phyloP scores from a whole-genome alignment of 140 eudicot genomes.

The Senecio squalidus region DNA sequence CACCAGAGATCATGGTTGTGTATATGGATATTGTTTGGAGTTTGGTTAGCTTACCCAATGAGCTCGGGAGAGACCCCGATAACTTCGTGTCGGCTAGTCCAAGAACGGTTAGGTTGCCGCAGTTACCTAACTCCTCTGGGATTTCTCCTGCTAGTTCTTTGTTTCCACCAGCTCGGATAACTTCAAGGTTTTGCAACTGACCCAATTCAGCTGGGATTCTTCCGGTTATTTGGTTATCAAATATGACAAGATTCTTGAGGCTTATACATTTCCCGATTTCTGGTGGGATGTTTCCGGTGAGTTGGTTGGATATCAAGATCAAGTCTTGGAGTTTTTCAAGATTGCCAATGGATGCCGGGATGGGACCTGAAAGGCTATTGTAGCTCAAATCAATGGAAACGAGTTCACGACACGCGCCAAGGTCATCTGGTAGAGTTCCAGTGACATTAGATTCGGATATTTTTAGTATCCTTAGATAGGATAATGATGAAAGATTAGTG shows the following conservation, averaged over 20 bases:
- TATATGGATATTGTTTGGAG: constrained; percentile 49
- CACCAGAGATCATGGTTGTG: constrained; percentile 47
- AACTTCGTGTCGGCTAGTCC: constrained; percentile 56
- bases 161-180: constrained; percentile 59
- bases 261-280: constrained; percentile 38
- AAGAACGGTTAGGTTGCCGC: constrained; percentile 29
- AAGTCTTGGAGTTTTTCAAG: constrained; percentile 30
- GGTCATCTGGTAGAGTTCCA: constrained; percentile 37
- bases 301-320: constrained; percentile 39
- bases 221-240: constrained; percentile 46
- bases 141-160: constrained; percentile 41
- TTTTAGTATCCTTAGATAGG: constrained; percentile 24
- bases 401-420: constrained; percentile 31
- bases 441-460: constrained; percentile 43
- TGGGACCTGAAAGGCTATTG: constrained; percentile 44
- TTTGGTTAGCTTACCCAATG: constrained; percentile 34
- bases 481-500: constrained; percentile 33
- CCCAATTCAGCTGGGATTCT: constrained; percentile 32
- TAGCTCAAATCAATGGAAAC: constrained; percentile 42
- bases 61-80: constrained; percentile 40
- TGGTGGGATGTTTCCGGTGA: constrained; percentile 37
- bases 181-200: constrained; percentile 24
- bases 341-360: constrained; percentile 41
- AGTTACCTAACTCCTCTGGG: constrained; percentile 47
- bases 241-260: constrained; percentile 40